Evolutionary conservation across 257 asterid species (phyloP), one percentile per base, ranked within the genome.

Genomic region (Misopates orontium): DNA sequence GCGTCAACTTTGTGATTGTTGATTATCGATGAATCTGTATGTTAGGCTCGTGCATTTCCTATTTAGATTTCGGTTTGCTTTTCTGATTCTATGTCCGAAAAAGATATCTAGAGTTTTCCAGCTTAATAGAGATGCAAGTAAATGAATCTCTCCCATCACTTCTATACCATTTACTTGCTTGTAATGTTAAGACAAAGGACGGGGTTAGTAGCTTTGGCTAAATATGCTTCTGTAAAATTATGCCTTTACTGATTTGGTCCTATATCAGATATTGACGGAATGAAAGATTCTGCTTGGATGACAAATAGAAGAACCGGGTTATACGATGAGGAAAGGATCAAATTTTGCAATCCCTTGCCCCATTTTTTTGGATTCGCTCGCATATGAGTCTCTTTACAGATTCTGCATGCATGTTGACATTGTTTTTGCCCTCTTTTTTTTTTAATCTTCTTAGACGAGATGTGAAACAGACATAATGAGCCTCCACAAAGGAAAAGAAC

Each of bases 231-330:
- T 36, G 63, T 2, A 31, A 57, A 17, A 57, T 22, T 2, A 16
- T 32, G 64, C 16, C 36, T 28, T 59, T 59, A 51, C 39, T 36
- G 42, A 9, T 59, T 59, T 39, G 64, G 64, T 59, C 39, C 49
- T 0, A 21, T 57, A 32, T 57, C 42, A 16, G 49, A 14, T n/a
- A 3, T 28, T 28, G 36, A 28, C 36, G 36, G 36, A 28, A 28
- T 28, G 36, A 28, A 28, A 28, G 36, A 6, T 28, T 2, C 6
- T 2, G 36, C 36, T 28, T 28, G 36, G 36, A 28, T 28, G 36
- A 28, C 4, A 28, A 28, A 28, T 2, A 2, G 36, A 28, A 28
- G 36, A 28, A 2, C 36, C 6, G 36, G 36, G 4, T 28, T 28
- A 2, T 2, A 28, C 6, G 36, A 2, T 6, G 2, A 28, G 36